These are phyloP conservation scores for Claviceps arundinis DNA, from an alignment of 2,329 filamentous ascomycete species.

Conservation along the genomic window DNA sequence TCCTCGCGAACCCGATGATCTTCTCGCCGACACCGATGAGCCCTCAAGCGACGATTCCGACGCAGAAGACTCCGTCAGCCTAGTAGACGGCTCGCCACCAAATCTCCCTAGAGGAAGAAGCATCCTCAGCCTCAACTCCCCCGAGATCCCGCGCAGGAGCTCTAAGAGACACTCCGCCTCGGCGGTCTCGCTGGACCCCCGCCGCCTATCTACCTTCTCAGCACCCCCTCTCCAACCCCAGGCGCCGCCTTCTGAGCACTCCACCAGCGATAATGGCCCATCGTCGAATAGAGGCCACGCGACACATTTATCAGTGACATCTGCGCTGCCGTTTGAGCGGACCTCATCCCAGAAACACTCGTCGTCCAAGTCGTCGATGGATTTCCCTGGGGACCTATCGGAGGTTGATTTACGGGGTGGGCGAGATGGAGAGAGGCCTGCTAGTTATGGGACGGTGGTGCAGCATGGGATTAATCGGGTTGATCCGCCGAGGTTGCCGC, in stretches of 20 bases:
- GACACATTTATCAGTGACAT: constrained; percentile 10
- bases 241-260: constrained; percentile 7
- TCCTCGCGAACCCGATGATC: constrained; percentile 19
- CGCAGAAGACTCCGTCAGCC: constrained; percentile 26
- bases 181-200: constrained; percentile 20
- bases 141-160: constrained; percentile 57
- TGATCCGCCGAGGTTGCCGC: constrained; percentile 29
- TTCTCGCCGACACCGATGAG: constrained; percentile 34
- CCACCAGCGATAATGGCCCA: constrained; percentile 4
- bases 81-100: constrained; percentile 12
- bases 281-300: constrained; percentile 1
- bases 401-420: constrained; percentile 25
- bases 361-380: constrained; percentile 37
- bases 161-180: constrained; percentile 47
- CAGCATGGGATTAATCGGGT: constrained; percentile 44
- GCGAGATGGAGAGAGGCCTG: constrained; percentile 31
- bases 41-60: constrained; percentile 27
- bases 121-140: constrained; percentile 21
- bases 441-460: constrained; percentile 42
- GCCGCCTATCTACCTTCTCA: constrained; percentile 8
- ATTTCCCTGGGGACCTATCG: constrained; percentile 31
- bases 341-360: constrained; percentile 37
- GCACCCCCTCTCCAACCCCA: constrained; percentile 6
- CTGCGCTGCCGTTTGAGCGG: constrained; percentile 42
- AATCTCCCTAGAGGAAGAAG: constrained; percentile 3